Percentiles rank a stretch among this genome's conserved stretches.
These are phyloP conservation scores for Cladosporium sp. DNA, from an alignment of 2,329 filamentous ascomycete species.

Conservation along the genomic window DNA sequence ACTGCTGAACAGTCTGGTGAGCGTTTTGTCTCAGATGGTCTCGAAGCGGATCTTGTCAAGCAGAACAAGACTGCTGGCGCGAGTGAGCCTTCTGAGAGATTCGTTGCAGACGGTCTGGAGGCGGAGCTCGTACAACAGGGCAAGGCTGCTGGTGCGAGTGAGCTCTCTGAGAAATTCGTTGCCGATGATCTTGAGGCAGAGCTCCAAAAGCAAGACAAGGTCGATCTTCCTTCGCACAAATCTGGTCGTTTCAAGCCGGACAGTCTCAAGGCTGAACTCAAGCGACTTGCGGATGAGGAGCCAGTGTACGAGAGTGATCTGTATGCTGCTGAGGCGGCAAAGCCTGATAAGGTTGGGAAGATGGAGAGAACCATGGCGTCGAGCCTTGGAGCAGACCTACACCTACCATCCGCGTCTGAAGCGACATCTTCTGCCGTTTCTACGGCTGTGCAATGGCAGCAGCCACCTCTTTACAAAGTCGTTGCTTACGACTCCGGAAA, in stretches of 20 bases:
- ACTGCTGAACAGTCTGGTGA: not conserved
- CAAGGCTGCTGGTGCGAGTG: not conserved
- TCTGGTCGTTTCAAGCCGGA: not conserved
- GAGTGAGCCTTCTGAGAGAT: not conserved
- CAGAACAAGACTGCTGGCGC: not conserved
- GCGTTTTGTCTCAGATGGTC: not conserved
- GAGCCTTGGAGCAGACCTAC: slow-evolving; percentile 7
- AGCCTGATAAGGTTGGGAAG: slow-evolving; percentile 10
- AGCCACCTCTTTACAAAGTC: slow-evolving; percentile 59
- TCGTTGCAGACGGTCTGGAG: not conserved
- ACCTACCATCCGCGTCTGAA: not conserved
- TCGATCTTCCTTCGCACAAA: not conserved
- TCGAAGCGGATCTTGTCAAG: slow-evolving; percentile 17
- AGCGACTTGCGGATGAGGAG: slow-evolving; percentile 2
- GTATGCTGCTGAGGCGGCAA: slow-evolving; percentile 17
- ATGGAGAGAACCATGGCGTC: slow-evolving; percentile 11
- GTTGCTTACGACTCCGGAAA: slow-evolving; percentile 64
- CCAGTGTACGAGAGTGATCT: slow-evolving; percentile 9
- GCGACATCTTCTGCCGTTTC: not conserved
- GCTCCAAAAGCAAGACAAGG: not conserved
- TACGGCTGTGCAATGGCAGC: slow-evolving; percentile 29
- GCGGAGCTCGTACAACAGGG: not conserved
- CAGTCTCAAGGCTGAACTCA: slow-evolving; percentile 11
- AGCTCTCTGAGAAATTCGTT: not conserved
- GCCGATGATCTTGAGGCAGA: slow-evolving; percentile 8